Base-by-base conservation (phyloP, 1,139 yeast genomes). In the Scheffersomyces insectosa region DNA sequence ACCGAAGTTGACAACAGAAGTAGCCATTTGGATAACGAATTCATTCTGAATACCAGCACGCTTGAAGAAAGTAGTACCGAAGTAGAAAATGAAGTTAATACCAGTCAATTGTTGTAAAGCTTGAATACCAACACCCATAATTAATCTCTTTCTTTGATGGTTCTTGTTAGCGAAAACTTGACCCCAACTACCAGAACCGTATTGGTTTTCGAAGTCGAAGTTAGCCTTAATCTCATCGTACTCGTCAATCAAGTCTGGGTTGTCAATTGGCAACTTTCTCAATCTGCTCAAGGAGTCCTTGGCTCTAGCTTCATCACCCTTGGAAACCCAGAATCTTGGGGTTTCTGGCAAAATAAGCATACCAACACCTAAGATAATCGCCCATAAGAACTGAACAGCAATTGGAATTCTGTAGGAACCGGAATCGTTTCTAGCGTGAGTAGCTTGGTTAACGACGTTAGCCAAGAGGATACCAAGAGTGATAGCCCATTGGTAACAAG, bases 71-170 rank as follows among this genome's bases (percentile, higher is more conserved):
- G 84, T 75, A 16, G 88, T 83, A 59, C 88, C 87, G 52, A 72
- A 83, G 68, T 82, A 82, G 62, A 82, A 82, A 57, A 84, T 79
- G 59, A 84, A 85, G 69, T 85, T 85, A 57, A 83, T 75, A 65
- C 90, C 91, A 41, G 88, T 82, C 70, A 83, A 75, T 65, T 84
- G 89, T 66, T 83, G 88, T 70, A 81, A 75, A 54, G 80, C 75
- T 55, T 66, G 71, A 42, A 63, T 46, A 34, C 44, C 49, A 37
- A 64, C 62, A 60, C 74, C 74, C 51, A 68, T 67, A 33, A 59
- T 33, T 52, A 69, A 60, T 60, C 72, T 65, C 55, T 64, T 62
- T 48, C 60, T 56, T 55, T 69, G 75, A 49, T 57, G 63, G 60
- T 68, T 66, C 44, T 56, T 57, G 38, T 55, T 58, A 39, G 65